Percentiles rank a stretch among this genome's conserved stretches.
phyloP scores from a whole-genome alignment of 2,329 filamentous ascomycete species.

The Alternaria novae-zelandiae region DNA sequence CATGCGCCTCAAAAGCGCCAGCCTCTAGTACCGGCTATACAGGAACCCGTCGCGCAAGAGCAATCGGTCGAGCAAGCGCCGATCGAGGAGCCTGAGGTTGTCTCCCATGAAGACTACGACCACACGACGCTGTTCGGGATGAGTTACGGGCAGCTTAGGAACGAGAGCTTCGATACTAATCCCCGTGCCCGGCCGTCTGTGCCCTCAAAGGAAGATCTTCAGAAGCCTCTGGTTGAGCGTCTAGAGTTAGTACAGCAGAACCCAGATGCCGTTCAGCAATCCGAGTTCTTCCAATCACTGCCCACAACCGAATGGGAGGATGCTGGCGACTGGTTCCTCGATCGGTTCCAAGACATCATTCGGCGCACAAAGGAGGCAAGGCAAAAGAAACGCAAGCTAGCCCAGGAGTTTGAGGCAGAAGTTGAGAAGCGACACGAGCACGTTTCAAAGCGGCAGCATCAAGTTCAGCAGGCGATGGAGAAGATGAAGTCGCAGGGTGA shows the following conservation, averaged over 20 bases:
- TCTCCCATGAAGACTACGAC: slow-evolving; percentile 54
- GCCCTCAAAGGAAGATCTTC: slow-evolving; percentile 31
- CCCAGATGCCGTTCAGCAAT: slow-evolving; percentile 48
- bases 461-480: slow-evolving; percentile 57
- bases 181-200: slow-evolving; percentile 27
- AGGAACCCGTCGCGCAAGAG: slow-evolving; percentile 12
- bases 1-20: neutral
- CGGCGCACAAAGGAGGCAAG: slow-evolving; percentile 60
- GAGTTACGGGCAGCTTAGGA: slow-evolving; percentile 56
- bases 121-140: slow-evolving; percentile 53
- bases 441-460: slow-evolving; percentile 57
- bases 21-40: slow-evolving; percentile 3
- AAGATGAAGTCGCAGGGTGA: slow-evolving; percentile 63
- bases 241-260: slow-evolving; percentile 33
- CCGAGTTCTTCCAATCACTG: slow-evolving; percentile 59
- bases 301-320: slow-evolving; percentile 65
- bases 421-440: slow-evolving; percentile 60
- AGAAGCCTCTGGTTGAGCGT: slow-evolving; percentile 39
- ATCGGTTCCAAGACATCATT: slow-evolving; percentile 60
- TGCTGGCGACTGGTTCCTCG: slow-evolving; percentile 66
- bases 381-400: slow-evolving; percentile 60
- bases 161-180: slow-evolving; percentile 56
- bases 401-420: slow-evolving; percentile 61
- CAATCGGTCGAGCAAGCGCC: slow-evolving; percentile 11
- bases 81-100: slow-evolving; percentile 9